These are phyloP conservation scores for Echeveria elegans DNA, from an alignment of 164 flowering plant species.

Conservation along the genomic window DNA sequence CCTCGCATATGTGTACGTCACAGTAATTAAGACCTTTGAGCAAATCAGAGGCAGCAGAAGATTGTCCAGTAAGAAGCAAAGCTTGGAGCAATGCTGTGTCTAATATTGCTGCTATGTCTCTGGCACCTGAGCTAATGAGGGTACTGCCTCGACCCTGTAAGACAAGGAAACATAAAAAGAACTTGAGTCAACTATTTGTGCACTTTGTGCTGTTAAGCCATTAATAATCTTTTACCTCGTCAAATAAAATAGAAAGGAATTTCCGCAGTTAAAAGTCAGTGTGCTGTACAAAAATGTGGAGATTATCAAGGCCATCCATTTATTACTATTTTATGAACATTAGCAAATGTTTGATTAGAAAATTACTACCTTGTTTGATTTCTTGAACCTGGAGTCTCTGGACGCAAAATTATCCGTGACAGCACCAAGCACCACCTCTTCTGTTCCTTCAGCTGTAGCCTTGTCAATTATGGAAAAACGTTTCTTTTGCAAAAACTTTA, in stretches of 20 bases:
- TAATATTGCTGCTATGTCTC: slow-evolving; percentile 83
- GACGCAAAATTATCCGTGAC: slow-evolving; percentile 48
- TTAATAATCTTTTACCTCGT: no score
- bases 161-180: slow-evolving; percentile 13
- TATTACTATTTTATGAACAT: no score
- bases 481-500: slow-evolving; percentile 85
- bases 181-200: not conserved
- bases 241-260: not conserved
- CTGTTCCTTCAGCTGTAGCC: slow-evolving; percentile 91
- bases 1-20: slow-evolving; percentile 83
- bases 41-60: slow-evolving; percentile 62
- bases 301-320: not conserved
- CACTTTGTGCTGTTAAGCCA: no score
- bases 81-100: slow-evolving; percentile 96
- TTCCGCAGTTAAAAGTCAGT: not conserved
- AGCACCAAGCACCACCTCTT: slow-evolving; percentile 84
- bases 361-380: slow-evolving; percentile 52
- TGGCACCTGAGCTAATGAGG: slow-evolving; percentile 68
- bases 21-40: slow-evolving; percentile 84
- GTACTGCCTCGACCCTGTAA: slow-evolving; percentile 54
- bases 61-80: slow-evolving; percentile 79
- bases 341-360: not conserved
- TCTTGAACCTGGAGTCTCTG: slow-evolving; percentile 44
- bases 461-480: slow-evolving; percentile 62
- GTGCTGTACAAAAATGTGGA: not conserved